phyloP scores from a whole-genome alignment of 164 flowering plant species.

The Annona cherimola region DNA sequence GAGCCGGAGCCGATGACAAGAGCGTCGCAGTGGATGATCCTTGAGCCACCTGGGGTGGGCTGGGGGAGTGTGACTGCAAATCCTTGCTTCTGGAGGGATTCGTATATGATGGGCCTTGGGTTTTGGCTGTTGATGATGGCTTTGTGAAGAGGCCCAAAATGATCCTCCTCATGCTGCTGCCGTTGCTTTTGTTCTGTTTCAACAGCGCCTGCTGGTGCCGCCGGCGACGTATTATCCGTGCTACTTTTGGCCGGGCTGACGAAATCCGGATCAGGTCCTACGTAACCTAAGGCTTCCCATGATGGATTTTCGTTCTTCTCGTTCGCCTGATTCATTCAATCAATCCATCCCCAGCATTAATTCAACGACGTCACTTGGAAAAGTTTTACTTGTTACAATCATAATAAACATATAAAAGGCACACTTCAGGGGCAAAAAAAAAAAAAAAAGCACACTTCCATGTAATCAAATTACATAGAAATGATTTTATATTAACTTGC shows the following conservation, averaged over 20 bases:
- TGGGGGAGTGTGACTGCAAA: constrained; percentile 25
- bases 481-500: too few relatives aligned
- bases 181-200: constrained; percentile 3
- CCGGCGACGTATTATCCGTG: not conserved
- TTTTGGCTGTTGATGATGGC: constrained; percentile 40
- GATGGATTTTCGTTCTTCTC: constrained; percentile 50
- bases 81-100: constrained; percentile 32
- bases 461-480: too few relatives aligned
- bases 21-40: constrained; percentile 61
- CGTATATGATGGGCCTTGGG: constrained; percentile 21
- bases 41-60: constrained; percentile 5
- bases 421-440: too few relatives aligned
- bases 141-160: constrained; percentile 49
- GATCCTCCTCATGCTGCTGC: constrained; percentile 16
- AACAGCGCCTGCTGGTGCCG: not conserved
- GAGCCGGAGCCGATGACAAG: constrained; percentile 83
- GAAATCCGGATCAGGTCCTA: constrained; percentile 64
- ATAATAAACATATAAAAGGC: too few relatives aligned
- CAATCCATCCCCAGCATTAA: too few relatives aligned
- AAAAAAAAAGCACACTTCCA: too few relatives aligned
- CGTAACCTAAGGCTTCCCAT: constrained; percentile 71
- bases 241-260: too few relatives aligned
- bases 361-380: too few relatives aligned
- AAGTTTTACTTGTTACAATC: too few relatives aligned
- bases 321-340: constrained; percentile 42